These are phyloP conservation scores for Pythium periplocum DNA, from an alignment of 352 stramenopile species.

Conservation along the genomic window DNA sequence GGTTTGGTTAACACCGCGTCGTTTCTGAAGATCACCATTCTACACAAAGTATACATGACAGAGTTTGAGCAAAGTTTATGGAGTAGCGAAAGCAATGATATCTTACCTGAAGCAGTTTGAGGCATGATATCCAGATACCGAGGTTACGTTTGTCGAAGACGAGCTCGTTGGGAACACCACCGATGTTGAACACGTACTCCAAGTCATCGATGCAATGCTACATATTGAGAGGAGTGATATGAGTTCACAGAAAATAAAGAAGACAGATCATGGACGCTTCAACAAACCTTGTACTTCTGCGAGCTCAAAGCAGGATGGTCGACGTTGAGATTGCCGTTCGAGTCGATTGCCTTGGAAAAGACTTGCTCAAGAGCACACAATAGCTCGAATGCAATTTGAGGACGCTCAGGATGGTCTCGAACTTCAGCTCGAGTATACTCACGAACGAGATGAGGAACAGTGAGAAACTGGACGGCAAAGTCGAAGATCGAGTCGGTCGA, in stretches of 20 bases:
- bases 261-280: neutral
- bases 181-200: constrained; percentile 83
- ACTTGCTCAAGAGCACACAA: constrained; percentile 57
- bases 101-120: constrained; percentile 59
- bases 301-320: constrained; percentile 74
- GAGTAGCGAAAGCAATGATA: neutral
- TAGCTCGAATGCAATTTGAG: constrained; percentile 60
- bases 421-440: constrained; percentile 67
- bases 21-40: constrained; percentile 69
- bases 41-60: constrained; percentile 21
- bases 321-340: constrained; percentile 45
- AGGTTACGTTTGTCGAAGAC: constrained; percentile 70
- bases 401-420: constrained; percentile 34
- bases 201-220: constrained; percentile 85
- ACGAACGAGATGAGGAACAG: constrained; percentile 73
- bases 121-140: constrained; percentile 62
- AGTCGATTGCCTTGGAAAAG: constrained; percentile 46
- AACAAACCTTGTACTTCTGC: constrained; percentile 83
- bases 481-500: constrained; percentile 86
- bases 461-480: constrained; percentile 85
- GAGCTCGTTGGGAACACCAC: constrained; percentile 67
- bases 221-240: constrained; percentile 42
- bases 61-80: constrained; percentile 5
- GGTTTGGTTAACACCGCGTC: constrained; percentile 60
- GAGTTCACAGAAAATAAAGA: neutral